Evolutionary conservation across 768 basidiomycete species (phyloP).

Genomic region (Pilatotrama ljubarskyi): DNA sequence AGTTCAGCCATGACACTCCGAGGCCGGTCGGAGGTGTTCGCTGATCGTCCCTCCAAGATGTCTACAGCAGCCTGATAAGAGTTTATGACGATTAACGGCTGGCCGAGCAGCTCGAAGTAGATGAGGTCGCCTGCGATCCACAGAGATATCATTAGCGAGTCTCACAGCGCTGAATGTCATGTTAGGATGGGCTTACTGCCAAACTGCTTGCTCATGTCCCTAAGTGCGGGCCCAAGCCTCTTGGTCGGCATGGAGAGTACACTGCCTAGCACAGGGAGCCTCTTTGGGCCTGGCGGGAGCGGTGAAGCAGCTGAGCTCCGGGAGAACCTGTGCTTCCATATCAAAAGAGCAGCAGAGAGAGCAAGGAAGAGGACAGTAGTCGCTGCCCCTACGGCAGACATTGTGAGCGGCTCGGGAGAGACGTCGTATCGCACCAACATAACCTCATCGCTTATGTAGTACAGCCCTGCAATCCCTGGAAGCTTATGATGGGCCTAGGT

Average conservation of each 20-base stretch:
- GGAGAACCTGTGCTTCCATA: no score
- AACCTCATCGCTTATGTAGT: no score
- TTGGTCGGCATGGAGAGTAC: slow-evolving; percentile 6
- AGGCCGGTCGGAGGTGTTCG: slow-evolving; percentile 75
- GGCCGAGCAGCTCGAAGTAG: slow-evolving; percentile 63
- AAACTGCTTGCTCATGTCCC: not conserved
- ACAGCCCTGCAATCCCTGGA: no score
- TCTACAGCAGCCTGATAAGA: slow-evolving; percentile 57
- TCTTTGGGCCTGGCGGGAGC: slow-evolving; percentile 16
- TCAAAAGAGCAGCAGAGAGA: no score
- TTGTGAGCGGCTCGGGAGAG: no score
- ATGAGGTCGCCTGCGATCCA: slow-evolving; percentile 55
- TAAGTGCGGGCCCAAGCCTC: not conserved
- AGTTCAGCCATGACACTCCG: slow-evolving; percentile 67
- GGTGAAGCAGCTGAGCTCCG: not conserved
- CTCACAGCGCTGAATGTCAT: not conserved
- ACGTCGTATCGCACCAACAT: no score
- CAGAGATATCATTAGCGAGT: not conserved
- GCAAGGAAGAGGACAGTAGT: no score
- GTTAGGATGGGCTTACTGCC: not conserved
- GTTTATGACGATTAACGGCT: slow-evolving; percentile 67
- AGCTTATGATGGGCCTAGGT: no score
- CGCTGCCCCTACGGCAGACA: no score
- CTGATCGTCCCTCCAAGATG: slow-evolving; percentile 66
- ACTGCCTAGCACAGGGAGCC: slow-evolving; percentile 16